phyloP scores from a whole-genome alignment of 352 stramenopile genomes.

The Globisporangium cederbergense region DNA sequence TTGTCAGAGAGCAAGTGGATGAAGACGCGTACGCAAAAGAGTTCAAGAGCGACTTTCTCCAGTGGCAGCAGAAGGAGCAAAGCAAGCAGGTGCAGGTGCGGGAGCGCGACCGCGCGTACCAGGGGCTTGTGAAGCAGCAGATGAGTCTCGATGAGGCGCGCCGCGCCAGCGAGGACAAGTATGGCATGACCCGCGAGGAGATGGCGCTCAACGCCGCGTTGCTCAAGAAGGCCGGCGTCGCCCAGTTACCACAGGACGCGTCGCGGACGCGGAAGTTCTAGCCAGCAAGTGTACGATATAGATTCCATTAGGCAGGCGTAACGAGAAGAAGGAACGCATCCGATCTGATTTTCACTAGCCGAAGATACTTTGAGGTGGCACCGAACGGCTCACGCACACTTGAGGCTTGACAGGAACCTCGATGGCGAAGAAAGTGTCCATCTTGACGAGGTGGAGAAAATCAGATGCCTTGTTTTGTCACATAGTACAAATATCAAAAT shows the following conservation, averaged over 20 bases:
- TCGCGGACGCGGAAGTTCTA: slow-evolving; percentile 3
- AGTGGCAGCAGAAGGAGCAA: slow-evolving; percentile 40
- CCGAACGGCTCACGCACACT: too few relatives aligned
- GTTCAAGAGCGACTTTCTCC: slow-evolving; percentile 43
- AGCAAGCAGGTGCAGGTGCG: slow-evolving; percentile 26
- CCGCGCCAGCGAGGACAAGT: slow-evolving; percentile 50
- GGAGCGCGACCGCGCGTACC: slow-evolving; percentile 36
- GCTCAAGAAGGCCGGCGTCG: slow-evolving; percentile 33
- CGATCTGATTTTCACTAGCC: too few relatives aligned
- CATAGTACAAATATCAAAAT: too few relatives aligned
- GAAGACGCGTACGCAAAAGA: slow-evolving; percentile 40
- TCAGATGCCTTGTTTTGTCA: too few relatives aligned
- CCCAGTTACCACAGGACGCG: slow-evolving; percentile 9
- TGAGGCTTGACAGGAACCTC: too few relatives aligned
- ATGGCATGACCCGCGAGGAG: slow-evolving; percentile 60
- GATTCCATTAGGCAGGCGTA: too few relatives aligned
- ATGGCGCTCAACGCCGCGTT: slow-evolving; percentile 54
- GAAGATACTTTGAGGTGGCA: too few relatives aligned
- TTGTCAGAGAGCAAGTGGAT: slow-evolving; percentile 24
- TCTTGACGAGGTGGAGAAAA: too few relatives aligned
- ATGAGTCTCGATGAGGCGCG: slow-evolving; percentile 40
- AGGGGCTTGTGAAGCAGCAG: slow-evolving; percentile 44
- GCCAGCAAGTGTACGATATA: neutral
- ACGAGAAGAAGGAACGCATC: too few relatives aligned
- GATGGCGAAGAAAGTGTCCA: too few relatives aligned